Percentiles rank a stretch among this genome's conserved stretches.
Evolutionary conservation across 306 rosid genomes (phyloP).

Genomic region (Heteromeles arbutifolia): DNA sequence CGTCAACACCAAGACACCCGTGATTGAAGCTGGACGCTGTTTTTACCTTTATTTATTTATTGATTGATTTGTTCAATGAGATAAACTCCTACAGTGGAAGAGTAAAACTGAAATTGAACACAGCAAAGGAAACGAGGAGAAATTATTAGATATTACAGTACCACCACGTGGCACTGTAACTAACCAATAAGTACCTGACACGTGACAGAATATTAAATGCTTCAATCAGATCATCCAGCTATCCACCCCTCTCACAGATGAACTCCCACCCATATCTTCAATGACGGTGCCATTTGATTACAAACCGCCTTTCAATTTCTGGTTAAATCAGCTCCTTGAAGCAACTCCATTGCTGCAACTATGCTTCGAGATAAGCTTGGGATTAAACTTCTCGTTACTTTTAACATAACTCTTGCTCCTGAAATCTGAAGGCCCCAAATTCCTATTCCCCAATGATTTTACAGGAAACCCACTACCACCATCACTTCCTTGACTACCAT

Average conservation of each 20-base stretch:
- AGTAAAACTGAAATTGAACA: too few species aligned
- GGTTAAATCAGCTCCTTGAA: not conserved
- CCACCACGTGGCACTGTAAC: too few species aligned
- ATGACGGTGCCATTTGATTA: not conserved
- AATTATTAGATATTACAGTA: too few species aligned
- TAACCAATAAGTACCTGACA: too few species aligned
- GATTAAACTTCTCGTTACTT: not conserved
- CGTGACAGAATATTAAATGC: too few species aligned
- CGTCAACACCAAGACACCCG: conserved; percentile 9
- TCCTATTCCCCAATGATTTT: not conserved
- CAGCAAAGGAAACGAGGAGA: too few species aligned
- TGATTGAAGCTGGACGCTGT: conserved; percentile 16
- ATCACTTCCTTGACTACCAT: not conserved
- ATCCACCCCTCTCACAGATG: conserved; percentile 16
- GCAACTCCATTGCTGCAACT: not conserved
- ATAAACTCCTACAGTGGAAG: too few species aligned
- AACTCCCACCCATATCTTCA: not conserved
- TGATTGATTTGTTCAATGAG: too few species aligned
- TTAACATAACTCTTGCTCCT: not conserved
- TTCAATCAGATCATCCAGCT: conserved; percentile 28
- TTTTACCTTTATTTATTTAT: too few species aligned
- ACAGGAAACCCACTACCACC: conserved; percentile 1
- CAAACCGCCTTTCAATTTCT: conserved; percentile 15
- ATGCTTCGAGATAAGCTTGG: not conserved
- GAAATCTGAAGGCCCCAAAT: conserved; percentile 10